Conservation (phyloP, 169 alveolate species). For the Cryptosporidium xiaoi region DNA sequence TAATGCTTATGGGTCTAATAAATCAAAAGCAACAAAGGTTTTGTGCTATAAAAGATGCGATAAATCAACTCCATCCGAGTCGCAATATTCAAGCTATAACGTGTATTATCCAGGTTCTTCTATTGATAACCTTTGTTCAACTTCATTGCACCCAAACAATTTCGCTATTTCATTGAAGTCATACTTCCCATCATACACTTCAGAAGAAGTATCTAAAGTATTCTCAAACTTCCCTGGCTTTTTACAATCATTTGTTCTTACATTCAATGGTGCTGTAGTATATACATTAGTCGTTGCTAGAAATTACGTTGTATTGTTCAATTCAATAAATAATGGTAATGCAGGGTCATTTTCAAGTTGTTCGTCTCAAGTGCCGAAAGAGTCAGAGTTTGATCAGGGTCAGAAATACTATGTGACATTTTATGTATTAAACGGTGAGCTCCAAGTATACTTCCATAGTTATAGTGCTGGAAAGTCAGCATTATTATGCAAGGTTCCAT, state of each 20-base stretch:
- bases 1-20: slow-evolving; percentile 3
- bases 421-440: not conserved
- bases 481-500: slow-evolving; percentile 48
- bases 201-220: slow-evolving; percentile 21
- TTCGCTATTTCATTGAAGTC: slow-evolving; percentile 15
- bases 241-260: slow-evolving; percentile 31
- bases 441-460: slow-evolving; percentile 59
- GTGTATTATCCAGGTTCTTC: slow-evolving; percentile 15
- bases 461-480: not conserved
- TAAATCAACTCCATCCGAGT: not conserved
- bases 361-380: slow-evolving; percentile 52
- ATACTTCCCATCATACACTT: not conserved
- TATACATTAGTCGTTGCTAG: slow-evolving; percentile 60
- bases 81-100: not conserved
- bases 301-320: slow-evolving; percentile 35
- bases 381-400: slow-evolving; percentile 45
- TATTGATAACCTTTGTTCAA: slow-evolving; percentile 34
- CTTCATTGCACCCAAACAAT: slow-evolving; percentile 41
- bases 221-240: slow-evolving; percentile 68
- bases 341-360: slow-evolving; percentile 51
- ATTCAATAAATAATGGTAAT: slow-evolving; percentile 40
- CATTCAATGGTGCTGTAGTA: slow-evolving; percentile 27
- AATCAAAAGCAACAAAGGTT: slow-evolving; percentile 8
- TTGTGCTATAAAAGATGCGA: slow-evolving; percentile 8
- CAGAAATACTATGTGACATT: slow-evolving; percentile 9